phyloP scores from a whole-genome alignment of 2,329 filamentous ascomycete species.

The Daldinia eschscholtzii region DNA sequence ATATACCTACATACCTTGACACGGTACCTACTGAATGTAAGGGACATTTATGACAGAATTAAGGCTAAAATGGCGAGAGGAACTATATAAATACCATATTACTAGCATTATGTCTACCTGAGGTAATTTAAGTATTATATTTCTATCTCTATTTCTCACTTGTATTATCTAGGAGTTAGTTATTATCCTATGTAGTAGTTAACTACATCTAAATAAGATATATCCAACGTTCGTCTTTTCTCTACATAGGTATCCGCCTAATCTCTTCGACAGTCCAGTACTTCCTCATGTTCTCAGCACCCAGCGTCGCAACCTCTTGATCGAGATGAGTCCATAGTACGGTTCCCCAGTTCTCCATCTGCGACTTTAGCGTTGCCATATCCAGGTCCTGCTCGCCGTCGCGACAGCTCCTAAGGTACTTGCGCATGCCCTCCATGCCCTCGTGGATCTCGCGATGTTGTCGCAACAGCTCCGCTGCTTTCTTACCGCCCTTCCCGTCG shows the following conservation, averaged over 20 bases:
- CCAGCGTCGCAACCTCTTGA: conserved; percentile 82
- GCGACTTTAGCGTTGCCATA: conserved; percentile 70
- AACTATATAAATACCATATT: neutral
- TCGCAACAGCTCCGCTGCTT: conserved; percentile 72
- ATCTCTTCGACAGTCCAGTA: conserved; percentile 87
- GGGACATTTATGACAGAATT: neutral
- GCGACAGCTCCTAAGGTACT: conserved; percentile 73
- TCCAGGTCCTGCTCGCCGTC: conserved; percentile 72
- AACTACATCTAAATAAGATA: neutral
- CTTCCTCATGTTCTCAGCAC: conserved; percentile 88
- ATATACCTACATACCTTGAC: neutral
- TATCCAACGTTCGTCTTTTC: conserved; percentile 33
- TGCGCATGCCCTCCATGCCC: conserved; percentile 76
- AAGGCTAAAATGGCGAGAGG: neutral
- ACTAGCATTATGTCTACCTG: neutral
- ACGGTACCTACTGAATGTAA: too few species aligned
- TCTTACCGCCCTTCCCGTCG: conserved; percentile 47
- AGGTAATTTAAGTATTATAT: too few species aligned
- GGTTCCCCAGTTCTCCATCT: conserved; percentile 82
- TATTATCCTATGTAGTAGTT: neutral
- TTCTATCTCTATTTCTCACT: too few species aligned
- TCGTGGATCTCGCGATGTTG: conserved; percentile 85
- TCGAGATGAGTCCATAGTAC: conserved; percentile 88
- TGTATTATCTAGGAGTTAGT: too few species aligned
- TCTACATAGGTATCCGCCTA: conserved; percentile 74